Evolutionary conservation across 192 early-diverging fungal genomes (phyloP), one percentile per base, ranked within the genome.

Genomic region (Rhizophagus clarus): DNA sequence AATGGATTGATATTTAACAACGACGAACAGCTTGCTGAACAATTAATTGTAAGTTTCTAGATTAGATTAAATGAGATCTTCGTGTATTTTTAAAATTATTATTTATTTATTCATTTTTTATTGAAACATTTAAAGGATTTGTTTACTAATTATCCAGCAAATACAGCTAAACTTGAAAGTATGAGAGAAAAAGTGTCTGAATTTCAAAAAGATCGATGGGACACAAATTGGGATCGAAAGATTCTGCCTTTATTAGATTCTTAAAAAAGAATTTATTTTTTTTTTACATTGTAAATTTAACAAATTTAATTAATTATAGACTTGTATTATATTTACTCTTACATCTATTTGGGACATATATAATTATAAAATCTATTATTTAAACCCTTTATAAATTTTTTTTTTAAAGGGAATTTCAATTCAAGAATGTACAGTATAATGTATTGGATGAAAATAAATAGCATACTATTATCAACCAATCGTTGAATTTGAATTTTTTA

Each of bases 121-220:
- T 66, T 24, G 6, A 28, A 47, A 2, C 26, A 37, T 78, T 2
- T 37, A 32, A 31, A 78, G 76, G 76, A 78, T 26, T 51, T 78
- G 67, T 78, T 78, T 78, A 67, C n/a, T 10, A 47, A 78, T 67
- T 69, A 78, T 78, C 76, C 76, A 20, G 15, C 47, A 12, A 78
- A 78, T 67, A 3, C 64, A n/a, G 11, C 26, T 20, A 51, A 68
- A 78, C 17, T 78, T 47, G 64, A 78, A 68, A 32, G 17, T 20
- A 78, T 78, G 76, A 31, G 76, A 15, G 32, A 78, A 14, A 20
- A 78, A 22, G n/a, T 78, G 31, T 22, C 32, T 24, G 47, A 68
- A n/a, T 78, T 78, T 51, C 62, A 68, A 78, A 67, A 78, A 51
- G 76, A 78, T 49, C 32, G 66, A 68, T 78, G 63, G 42, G 76